Base-by-base conservation (phyloP, 345 rosid genomes). In the Salix udensis region DNA sequence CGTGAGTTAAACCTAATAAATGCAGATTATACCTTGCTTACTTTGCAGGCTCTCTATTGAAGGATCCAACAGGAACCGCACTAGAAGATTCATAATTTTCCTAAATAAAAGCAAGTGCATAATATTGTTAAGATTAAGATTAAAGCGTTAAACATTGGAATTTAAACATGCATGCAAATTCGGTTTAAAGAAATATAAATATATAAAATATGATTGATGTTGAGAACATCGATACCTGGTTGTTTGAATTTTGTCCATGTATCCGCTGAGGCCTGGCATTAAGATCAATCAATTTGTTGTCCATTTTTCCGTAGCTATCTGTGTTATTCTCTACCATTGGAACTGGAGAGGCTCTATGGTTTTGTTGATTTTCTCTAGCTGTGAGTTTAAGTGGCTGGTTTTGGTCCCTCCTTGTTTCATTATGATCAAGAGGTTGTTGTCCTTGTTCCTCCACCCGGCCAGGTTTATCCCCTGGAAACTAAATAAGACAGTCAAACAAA, bases 391-490 rank as follows among this genome's bases (percentile, higher is more conserved):
- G 76, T 24, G 74, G 77, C 67, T 83, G 88, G 80, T 70, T 79
- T 80, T 81, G 85, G 65, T 80, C 87, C 85, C 85, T 78, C 78
- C 65, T 77, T 60, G 66, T 78, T 70, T 77, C 88, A 80, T 76
- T 85, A 10, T 74, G 82, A 72, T 78, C 80, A 71, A 67, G 65
- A 0, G 65, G 58, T 67, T 81, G 88, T 66, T 78, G 74, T 16
- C 85, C 88, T 62, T 75, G 73, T 74, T 90, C 89, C 67, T 82
- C 87, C 82, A 80, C 70, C 73, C 24, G 73, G 76, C 86, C 82
- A 40, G 92, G 80, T 82, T 86, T 89, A 69, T 87, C 96, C n/a
- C 91, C 97, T 74, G 94, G 92, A 89, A 89, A 89, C 94, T 89
- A 88, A 71, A 87, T 67, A 52, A 81, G 61, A 53, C 21, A 42